Base-by-base conservation (phyloP, 805 yeast genomes). In the Teunomyces lycoperdinae region DNA sequence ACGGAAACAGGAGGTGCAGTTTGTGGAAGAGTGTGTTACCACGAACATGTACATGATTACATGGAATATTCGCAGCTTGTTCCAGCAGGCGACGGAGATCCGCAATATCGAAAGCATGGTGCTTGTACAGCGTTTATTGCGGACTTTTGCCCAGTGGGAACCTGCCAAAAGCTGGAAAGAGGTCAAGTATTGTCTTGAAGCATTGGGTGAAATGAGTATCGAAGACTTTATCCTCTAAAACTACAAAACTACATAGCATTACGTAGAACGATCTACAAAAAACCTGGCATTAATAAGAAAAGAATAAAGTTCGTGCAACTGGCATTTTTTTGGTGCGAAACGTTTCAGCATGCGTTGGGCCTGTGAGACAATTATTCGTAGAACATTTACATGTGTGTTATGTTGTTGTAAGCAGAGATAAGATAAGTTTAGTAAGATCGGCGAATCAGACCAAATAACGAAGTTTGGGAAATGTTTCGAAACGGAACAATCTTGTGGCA, bases 1-100 rank as follows among this genome's bases (percentile, higher is more conserved):
- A 5, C 31, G 34, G 27, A 44, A 52, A 1, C 65, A 60, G 31
- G 49, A 45, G 5, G 30, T 66, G 27, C 26, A 27, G 20, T 33
- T 51, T 9, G 29, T 46, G 20, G 14, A 35, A 7, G 33, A 31
- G 2, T 24, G 45, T 13, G 31, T 14, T 13, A 27, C 28, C 36
- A 45, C 46, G 13, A 61, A 57, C 41, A 47, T 62, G 47, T 67
- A 57, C 49, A 57, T 60, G 34, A 42, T 73, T 17, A 75, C 78
- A 3, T 72, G 76, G 76, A 62, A 62, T 42, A 51, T 69, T 5
- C 61, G 77, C 24, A 68, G 69, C n/a, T 51, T 71, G 33, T 39
- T 73, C 9, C 62, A 72, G 33, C 74, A 71, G 43, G 55, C 73
- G 34, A 48, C 64, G 14, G 52, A 56, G 28, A 55, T 69, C 14